Conservation (phyloP, 306 rosid genomes). For the Oxytropis ochrocephala region DNA sequence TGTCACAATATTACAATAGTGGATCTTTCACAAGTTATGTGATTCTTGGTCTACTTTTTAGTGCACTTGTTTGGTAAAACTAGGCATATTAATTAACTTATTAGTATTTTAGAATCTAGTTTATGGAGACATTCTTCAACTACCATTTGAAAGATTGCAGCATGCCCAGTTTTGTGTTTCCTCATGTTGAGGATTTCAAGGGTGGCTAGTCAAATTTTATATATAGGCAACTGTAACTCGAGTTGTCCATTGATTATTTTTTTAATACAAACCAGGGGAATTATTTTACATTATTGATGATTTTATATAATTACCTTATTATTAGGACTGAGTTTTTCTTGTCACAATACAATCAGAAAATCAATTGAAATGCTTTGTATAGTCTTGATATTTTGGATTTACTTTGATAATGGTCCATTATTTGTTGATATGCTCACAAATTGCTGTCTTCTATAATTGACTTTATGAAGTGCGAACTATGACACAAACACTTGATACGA, state of each 20-base stretch:
- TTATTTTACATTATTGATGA: slow-evolving; percentile 27
- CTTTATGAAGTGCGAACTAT: no score
- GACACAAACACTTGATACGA: no score
- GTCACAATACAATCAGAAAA: not conserved
- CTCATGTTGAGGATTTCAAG: slow-evolving; percentile 36
- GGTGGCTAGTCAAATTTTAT: slow-evolving; percentile 34
- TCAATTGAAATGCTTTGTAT: not conserved
- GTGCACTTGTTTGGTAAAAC: slow-evolving; percentile 41
- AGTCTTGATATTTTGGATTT: not conserved
- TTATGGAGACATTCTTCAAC: slow-evolving; percentile 19
- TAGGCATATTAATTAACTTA: not conserved
- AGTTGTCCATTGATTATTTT: slow-evolving; percentile 34
- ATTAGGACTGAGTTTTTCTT: not conserved
- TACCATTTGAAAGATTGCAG: slow-evolving; percentile 32
- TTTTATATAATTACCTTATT: slow-evolving; percentile 5
- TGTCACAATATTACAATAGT: slow-evolving; percentile 28
- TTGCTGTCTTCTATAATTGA: no score
- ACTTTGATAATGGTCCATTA: not conserved
- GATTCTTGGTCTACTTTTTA: slow-evolving; percentile 40
- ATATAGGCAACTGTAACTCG: slow-evolving; percentile 32
- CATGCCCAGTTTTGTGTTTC: slow-evolving; percentile 76
- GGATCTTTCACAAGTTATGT: slow-evolving; percentile 41
- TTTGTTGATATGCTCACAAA: no score
- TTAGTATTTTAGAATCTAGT: slow-evolving; percentile 20
- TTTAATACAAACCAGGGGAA: slow-evolving; percentile 36